phyloP scores from a whole-genome alignment of 345 rosid genomes.

The Turnera subulata region DNA sequence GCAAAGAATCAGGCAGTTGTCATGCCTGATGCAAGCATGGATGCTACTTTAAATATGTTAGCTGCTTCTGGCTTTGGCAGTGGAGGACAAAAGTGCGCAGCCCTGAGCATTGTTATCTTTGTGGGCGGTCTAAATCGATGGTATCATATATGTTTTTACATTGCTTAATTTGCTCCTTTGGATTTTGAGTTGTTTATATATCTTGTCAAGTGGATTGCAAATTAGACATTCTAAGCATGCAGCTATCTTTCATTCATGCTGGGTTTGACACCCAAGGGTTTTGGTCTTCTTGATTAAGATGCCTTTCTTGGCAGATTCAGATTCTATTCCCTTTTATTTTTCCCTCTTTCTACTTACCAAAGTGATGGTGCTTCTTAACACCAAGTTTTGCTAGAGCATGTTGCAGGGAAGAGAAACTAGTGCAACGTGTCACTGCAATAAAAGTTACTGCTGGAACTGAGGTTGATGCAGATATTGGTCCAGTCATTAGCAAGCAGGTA shows the following conservation, averaged over 20 bases:
- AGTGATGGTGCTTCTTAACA: background rate
- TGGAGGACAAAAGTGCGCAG: slow-evolving; percentile 57
- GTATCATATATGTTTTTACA: slow-evolving; percentile 22
- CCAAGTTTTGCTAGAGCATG: slow-evolving; percentile 12
- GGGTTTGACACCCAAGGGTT: background rate
- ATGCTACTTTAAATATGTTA: slow-evolving; percentile 50
- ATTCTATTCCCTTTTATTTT: background rate
- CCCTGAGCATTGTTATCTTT: slow-evolving; percentile 44
- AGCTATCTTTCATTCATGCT: background rate
- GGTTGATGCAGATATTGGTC: slow-evolving; percentile 58
- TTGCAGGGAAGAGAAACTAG: slow-evolving; percentile 56
- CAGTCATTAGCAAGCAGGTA: slow-evolving; percentile 65
- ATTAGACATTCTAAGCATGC: background rate
- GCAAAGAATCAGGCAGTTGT: slow-evolving; percentile 53
- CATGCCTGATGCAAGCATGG: slow-evolving; percentile 64
- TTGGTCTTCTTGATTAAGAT: background rate
- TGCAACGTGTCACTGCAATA: slow-evolving; percentile 43
- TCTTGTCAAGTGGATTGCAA: background rate
- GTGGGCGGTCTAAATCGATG: slow-evolving; percentile 52
- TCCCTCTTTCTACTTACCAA: background rate
- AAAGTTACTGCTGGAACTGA: slow-evolving; percentile 55
- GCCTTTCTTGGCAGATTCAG: background rate
- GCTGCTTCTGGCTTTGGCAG: slow-evolving; percentile 61
- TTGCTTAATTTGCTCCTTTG: background rate
- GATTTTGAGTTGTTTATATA: background rate